These are phyloP conservation scores for Trichoderma breve DNA, from an alignment of 2,329 filamentous ascomycete genomes.

Conservation along the genomic window DNA sequence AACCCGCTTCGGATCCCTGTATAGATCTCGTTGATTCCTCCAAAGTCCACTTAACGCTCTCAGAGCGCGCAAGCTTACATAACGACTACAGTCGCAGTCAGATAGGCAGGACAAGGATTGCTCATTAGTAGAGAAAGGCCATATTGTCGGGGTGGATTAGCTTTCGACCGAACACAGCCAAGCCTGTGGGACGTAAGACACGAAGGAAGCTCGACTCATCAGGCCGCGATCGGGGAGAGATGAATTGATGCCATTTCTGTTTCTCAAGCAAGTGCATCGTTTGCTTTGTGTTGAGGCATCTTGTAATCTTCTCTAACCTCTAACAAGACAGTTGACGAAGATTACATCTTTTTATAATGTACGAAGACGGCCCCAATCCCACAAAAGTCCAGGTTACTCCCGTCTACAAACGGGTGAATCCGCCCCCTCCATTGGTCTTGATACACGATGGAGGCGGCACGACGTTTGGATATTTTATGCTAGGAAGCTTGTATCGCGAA, in stretches of 20 bases:
- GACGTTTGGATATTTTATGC: conserved; percentile 32
- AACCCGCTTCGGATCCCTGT: neutral
- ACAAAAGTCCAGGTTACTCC: conserved; percentile 25
- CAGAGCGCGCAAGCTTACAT: neutral
- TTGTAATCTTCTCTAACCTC: neutral
- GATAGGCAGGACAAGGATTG: neutral
- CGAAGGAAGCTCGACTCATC: neutral
- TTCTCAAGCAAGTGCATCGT: neutral
- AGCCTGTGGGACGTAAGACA: conserved; percentile 1
- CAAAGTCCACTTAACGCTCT: neutral
- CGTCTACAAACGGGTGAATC: conserved; percentile 21
- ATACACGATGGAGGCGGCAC: conserved; percentile 35
- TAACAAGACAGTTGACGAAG: neutral
- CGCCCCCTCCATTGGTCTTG: conserved; percentile 28
- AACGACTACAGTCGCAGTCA: neutral
- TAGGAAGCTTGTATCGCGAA: conserved; percentile 30
- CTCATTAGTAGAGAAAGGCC: neutral
- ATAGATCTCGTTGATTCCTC: neutral
- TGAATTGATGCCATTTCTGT: neutral
- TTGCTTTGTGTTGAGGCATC: neutral
- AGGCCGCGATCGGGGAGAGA: neutral
- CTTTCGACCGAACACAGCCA: conserved; percentile 11
- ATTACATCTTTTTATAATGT: conserved; percentile 18
- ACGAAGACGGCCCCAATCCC: conserved; percentile 28
- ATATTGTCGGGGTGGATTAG: conserved; percentile 10